Evolutionary conservation across 257 asterid species (phyloP).

Genomic region (Fraxinus excelsior): DNA sequence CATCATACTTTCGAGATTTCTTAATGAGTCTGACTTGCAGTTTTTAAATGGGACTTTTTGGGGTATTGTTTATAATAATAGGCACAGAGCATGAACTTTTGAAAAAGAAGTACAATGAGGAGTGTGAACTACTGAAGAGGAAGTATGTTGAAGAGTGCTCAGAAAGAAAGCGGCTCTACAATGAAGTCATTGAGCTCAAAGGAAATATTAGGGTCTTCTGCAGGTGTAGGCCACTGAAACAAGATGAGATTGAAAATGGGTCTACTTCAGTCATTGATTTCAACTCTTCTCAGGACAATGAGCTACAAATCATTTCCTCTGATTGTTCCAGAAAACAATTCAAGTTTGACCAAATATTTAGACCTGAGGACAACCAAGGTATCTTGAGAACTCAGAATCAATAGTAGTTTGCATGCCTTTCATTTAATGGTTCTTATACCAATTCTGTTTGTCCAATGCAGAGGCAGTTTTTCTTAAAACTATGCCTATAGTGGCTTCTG

Average conservation of each 20-base stretch:
- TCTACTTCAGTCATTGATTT: slow-evolving; percentile 67
- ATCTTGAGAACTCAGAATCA: slow-evolving; percentile 7
- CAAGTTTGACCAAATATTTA: slow-evolving; percentile 80
- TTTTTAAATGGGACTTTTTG: slow-evolving; percentile 16
- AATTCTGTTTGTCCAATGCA: slow-evolving; percentile 40
- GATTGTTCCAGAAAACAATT: slow-evolving; percentile 79
- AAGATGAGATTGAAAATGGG: slow-evolving; percentile 70
- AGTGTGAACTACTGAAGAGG: slow-evolving; percentile 59
- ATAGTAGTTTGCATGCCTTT: background rate
- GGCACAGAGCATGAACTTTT: slow-evolving; percentile 65
- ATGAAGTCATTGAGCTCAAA: slow-evolving; percentile 91
- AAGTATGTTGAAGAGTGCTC: slow-evolving; percentile 69
- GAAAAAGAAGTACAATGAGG: slow-evolving; percentile 59
- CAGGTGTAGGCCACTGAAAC: slow-evolving; percentile 87
- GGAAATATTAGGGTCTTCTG: slow-evolving; percentile 98
- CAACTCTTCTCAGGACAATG: slow-evolving; percentile 76
- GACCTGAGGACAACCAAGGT: slow-evolving; percentile 90
- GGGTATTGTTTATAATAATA: slow-evolving; percentile 21
- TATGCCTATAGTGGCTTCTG: slow-evolving; percentile 85
- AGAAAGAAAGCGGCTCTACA: slow-evolving; percentile 75
- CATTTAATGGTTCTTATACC: slow-evolving; percentile 9
- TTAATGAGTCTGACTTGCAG: slow-evolving; percentile 1
- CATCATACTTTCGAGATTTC: background rate
- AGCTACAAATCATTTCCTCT: slow-evolving; percentile 69
- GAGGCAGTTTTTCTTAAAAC: slow-evolving; percentile 78